These are phyloP conservation scores for Castanea sativa DNA, from an alignment of 306 rosid species.

Conservation along the genomic window DNA sequence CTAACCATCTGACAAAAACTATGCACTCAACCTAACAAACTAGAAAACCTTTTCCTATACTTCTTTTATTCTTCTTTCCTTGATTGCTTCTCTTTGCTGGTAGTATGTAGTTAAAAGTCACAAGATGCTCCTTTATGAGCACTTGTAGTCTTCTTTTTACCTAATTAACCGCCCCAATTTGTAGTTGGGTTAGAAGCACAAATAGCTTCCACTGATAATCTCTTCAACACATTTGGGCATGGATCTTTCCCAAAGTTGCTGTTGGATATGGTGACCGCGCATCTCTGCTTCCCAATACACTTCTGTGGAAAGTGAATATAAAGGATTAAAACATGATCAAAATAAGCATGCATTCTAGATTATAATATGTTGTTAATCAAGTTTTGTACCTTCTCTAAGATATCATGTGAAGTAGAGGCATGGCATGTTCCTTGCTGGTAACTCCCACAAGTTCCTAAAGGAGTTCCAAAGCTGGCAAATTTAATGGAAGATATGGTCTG, in stretches of 20 bases:
- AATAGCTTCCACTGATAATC: slow-evolving; percentile 90
- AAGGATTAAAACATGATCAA: slow-evolving; percentile 10
- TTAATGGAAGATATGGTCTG: slow-evolving; percentile 81
- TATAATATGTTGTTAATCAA: slow-evolving; percentile 1
- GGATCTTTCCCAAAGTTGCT: slow-evolving; percentile 87
- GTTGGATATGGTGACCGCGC: slow-evolving; percentile 80
- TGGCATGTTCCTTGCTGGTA: slow-evolving; percentile 92
- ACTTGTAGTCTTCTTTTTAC: slow-evolving; percentile 18
- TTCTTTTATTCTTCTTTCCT: slow-evolving; percentile 32
- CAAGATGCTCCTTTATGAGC: slow-evolving; percentile 24
- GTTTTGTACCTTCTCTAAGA: slow-evolving; percentile 66
- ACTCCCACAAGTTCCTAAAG: slow-evolving; percentile 88
- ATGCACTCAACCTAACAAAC: slow-evolving; percentile 38
- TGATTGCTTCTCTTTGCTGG: slow-evolving; percentile 39
- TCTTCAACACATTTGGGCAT: slow-evolving; percentile 91
- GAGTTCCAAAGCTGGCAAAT: slow-evolving; percentile 98
- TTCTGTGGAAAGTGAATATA: slow-evolving; percentile 46
- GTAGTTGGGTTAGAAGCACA: slow-evolving; percentile 52
- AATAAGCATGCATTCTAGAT: background rate
- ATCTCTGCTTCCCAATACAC: slow-evolving; percentile 78
- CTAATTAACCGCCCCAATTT: slow-evolving; percentile 45
- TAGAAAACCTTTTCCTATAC: slow-evolving; percentile 28
- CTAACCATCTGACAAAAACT: slow-evolving; percentile 34
- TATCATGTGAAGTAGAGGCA: slow-evolving; percentile 63
- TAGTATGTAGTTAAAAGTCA: slow-evolving; percentile 37